Conservation (phyloP, 2,329 filamentous ascomycete species). For the Coniella vitis region DNA sequence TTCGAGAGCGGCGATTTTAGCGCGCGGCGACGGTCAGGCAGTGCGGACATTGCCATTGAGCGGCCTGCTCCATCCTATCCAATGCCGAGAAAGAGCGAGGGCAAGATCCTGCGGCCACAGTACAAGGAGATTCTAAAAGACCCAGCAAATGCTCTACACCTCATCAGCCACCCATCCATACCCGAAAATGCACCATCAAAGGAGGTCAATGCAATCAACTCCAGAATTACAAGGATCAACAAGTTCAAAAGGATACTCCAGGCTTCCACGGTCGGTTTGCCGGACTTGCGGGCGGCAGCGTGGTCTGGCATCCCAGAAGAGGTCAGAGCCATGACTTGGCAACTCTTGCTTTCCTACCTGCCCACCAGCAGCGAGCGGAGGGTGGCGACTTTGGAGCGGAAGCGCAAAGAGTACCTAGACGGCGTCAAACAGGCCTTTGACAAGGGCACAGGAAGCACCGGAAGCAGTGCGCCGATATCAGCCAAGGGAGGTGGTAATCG, state of each 20-base stretch:
- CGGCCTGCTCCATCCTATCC: conserved; percentile 77
- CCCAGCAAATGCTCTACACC: conserved; percentile 88
- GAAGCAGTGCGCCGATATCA: conserved; percentile 12
- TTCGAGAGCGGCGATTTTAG: conserved; percentile 3
- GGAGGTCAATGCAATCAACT: conserved; percentile 78
- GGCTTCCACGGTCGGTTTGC: conserved; percentile 77
- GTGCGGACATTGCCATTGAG: conserved; percentile 90
- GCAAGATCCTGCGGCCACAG: conserved; percentile 91
- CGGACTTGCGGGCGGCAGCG: conserved; percentile 75
- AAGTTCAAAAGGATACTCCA: conserved; percentile 97
- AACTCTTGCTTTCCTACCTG: conserved; percentile 87
- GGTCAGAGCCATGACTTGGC: conserved; percentile 98
- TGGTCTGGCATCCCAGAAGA: conserved; percentile 95
- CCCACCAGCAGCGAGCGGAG: conserved; percentile 94
- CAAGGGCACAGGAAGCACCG: conserved; percentile 44
- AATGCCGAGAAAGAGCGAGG: conserved; percentile 80
- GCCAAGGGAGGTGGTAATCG: conserved; percentile 25
- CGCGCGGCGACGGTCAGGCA: conserved; percentile 60
- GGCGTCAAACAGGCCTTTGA: conserved; percentile 73
- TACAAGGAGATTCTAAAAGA: conserved; percentile 91
- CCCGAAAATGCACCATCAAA: conserved; percentile 70
- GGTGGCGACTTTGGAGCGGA: conserved; percentile 83
- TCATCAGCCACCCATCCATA: conserved; percentile 80
- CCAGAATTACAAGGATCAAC: conserved; percentile 88
- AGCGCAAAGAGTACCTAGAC: conserved; percentile 93